Conservation (phyloP, 768 basidiomycete species). For the Coprinopsis sp. region DNA sequence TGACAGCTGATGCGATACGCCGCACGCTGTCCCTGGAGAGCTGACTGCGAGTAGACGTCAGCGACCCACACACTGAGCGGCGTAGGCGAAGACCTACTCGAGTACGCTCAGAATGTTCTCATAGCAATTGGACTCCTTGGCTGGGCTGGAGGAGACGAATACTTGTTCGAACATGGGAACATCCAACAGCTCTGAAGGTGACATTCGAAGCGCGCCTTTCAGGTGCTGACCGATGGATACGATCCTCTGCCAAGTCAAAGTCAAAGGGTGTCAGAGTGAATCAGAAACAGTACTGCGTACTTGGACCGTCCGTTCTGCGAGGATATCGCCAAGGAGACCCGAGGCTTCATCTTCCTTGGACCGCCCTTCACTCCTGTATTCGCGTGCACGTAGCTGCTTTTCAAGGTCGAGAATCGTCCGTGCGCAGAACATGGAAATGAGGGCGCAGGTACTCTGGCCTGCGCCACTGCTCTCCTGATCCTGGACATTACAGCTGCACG, state of each 20-base stretch:
- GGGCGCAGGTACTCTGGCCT: slow-evolving; percentile 3
- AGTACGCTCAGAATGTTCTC: slow-evolving; percentile 5
- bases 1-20: slow-evolving; percentile 9
- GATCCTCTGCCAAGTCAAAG: slow-evolving; percentile 7
- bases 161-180: slow-evolving; percentile 10
- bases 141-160: slow-evolving; percentile 1
- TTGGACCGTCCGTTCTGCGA: slow-evolving; percentile 11
- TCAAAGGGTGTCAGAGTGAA: neutral
- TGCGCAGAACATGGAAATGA: slow-evolving; percentile 12
- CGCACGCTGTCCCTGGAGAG: slow-evolving; percentile 6
- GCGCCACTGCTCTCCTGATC: neutral
- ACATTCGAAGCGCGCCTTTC: slow-evolving; percentile 7
- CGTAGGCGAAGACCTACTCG: slow-evolving; percentile 3
- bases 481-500: slow-evolving; percentile 3
- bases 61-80: neutral
- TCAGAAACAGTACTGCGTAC: neutral
- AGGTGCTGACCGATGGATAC: slow-evolving; percentile 10
- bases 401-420: slow-evolving; percentile 10
- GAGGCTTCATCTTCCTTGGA: slow-evolving; percentile 9
- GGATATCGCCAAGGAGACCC: slow-evolving; percentile 5
- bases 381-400: slow-evolving; percentile 10
- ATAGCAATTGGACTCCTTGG: slow-evolving; percentile 4
- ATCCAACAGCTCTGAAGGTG: slow-evolving; percentile 7
- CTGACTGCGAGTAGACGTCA: slow-evolving; percentile 3
- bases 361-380: slow-evolving; percentile 8